Base-by-base conservation (phyloP, 805 yeast genomes). In the Grigorovia transvaalensis region DNA sequence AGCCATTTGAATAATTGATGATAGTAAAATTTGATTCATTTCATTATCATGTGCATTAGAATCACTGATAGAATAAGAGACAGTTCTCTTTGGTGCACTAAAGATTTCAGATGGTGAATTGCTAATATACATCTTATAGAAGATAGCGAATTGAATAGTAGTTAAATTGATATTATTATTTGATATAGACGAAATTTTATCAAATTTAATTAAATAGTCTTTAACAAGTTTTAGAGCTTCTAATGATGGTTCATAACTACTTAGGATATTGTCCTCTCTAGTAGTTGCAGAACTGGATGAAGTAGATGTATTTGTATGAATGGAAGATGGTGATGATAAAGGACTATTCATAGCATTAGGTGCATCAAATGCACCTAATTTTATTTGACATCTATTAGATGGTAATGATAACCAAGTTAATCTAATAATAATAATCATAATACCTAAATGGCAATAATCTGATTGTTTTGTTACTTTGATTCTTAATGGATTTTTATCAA, bases 1-100 rank as follows among this genome's bases (percentile, higher is more conserved):
- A 0, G 84, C 86, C 84, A 84, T 80, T 59, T 82, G 87, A 15
- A 81, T 66, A 33, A 81, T 69, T 66, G 80, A 73, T 1, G 83
- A 80, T 13, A 76, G 63, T 50, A 77, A 74, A 8, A 80, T 75
- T 57, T 76, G 81, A 2, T 81, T 74, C 48, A 78, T 79, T 45
- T 81, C 83, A 51, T 79, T 82, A 58, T 79, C 85, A 49, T 66
- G 70, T 23, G 66, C 63, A 43, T 51, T 54, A 35, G 56, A 45
- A 45, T 52, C 55, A 46, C 53, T 48, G 30, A 51, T 56, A 54
- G 49, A 54, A 49, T 38, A 60, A 47, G 44, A 57, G 23, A 35
- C 46, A 48, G 30, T 47, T 38, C 23, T 51, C 49, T 49, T 51
- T 49, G 42, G 54, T 7, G 23, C 33, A n/a, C 35, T 49, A 44